Percentiles rank a stretch among this genome's conserved stretches.
phyloP scores from a whole-genome alignment of 106 monocot genomes.

The Dioscorea zingiberensis region DNA sequence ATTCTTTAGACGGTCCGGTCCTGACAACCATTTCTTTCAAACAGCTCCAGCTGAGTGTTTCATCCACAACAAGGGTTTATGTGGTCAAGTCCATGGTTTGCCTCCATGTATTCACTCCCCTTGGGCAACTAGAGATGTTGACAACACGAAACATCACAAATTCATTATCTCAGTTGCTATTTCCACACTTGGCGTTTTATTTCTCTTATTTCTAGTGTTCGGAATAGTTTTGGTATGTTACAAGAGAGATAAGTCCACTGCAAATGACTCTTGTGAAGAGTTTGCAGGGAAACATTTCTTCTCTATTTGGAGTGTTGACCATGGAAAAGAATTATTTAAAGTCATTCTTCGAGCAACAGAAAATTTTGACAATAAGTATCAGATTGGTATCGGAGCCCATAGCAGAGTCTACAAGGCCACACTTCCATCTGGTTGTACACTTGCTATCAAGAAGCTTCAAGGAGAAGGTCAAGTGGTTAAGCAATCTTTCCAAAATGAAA shows the following conservation, averaged over 20 bases:
- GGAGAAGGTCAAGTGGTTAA: conserved; percentile 3
- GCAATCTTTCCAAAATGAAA: conserved; percentile 12
- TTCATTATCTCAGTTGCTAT: neutral
- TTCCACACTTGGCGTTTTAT: neutral
- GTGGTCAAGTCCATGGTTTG: conserved; percentile 10
- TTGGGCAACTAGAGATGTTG: neutral
- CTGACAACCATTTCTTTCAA: neutral
- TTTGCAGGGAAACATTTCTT: too few species aligned
- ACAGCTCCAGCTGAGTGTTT: neutral
- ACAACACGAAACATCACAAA: neutral
- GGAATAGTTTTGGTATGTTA: neutral
- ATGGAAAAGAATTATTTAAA: conserved; percentile 12
- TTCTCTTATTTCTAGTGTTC: neutral
- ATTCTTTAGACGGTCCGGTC: conserved; percentile 16
- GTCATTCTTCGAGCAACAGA: conserved; percentile 28
- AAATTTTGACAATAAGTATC: conserved; percentile 23
- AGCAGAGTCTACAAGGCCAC: conserved; percentile 27
- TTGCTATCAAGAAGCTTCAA: conserved; percentile 30
- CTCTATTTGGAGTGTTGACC: neutral
- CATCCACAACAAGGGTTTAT: conserved; percentile 13
- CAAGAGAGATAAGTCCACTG: neutral
- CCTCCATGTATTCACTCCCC: neutral
- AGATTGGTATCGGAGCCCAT: conserved; percentile 23
- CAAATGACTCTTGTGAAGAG: neutral
- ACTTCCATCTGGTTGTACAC: neutral